A percentile compares a stretch with the other conserved stretches of the same genome.
phyloP scores from a whole-genome alignment of 2,329 filamentous ascomycete species.

The Geosmithia flava region DNA sequence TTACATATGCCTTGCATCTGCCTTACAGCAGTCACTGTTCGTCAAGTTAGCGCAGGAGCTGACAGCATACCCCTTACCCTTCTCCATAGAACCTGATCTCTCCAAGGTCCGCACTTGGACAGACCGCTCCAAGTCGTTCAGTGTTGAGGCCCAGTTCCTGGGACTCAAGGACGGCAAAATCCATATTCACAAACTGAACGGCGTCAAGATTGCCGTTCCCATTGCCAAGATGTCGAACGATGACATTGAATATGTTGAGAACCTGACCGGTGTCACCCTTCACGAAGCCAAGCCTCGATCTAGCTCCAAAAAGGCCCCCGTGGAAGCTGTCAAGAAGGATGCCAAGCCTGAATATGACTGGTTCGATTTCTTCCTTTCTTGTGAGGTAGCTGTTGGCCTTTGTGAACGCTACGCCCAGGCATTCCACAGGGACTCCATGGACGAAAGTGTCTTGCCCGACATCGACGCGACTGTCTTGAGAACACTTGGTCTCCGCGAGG shows the following conservation, averaged over 20 bases:
- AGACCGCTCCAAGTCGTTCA: conserved; percentile 90
- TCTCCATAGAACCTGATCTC: conserved; percentile 59
- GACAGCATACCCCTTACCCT: neutral
- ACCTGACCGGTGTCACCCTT: conserved; percentile 71
- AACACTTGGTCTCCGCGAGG: conserved; percentile 86
- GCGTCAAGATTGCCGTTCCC: conserved; percentile 95
- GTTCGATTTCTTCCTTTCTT: conserved; percentile 96
- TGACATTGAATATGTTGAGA: conserved; percentile 91
- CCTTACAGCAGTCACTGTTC: neutral
- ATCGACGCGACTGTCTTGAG: conserved; percentile 74
- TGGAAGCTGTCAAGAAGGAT: conserved; percentile 31
- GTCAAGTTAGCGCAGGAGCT: neutral
- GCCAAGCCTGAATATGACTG: conserved; percentile 79
- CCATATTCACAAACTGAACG: conserved; percentile 94
- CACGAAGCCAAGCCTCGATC: conserved; percentile 92
- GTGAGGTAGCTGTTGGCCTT: conserved; percentile 81
- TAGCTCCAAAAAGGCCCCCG: conserved; percentile 61
- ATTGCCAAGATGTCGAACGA: conserved; percentile 91
- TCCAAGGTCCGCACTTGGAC: conserved; percentile 85
- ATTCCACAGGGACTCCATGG: conserved; percentile 88
- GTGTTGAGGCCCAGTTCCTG: conserved; percentile 92
- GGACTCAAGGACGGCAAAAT: conserved; percentile 93
- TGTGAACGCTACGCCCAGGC: conserved; percentile 91
- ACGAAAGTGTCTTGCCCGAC: conserved; percentile 82
- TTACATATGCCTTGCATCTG: too few relatives aligned